Conservation (phyloP, 1,284 basidiomycete species). For the Ganoderma meredithae region DNA sequence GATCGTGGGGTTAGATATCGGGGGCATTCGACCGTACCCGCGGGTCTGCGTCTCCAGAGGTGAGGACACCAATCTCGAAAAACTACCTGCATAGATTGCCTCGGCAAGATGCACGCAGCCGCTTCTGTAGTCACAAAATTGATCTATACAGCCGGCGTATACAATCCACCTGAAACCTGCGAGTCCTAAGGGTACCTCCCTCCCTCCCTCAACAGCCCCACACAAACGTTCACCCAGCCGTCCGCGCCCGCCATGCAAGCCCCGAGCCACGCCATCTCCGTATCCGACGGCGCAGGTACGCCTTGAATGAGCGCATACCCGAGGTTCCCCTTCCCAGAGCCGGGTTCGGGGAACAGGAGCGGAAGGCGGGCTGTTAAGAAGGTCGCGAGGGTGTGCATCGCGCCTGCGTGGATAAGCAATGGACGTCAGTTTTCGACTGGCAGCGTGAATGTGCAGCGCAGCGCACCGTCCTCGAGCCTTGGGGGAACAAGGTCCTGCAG, state of each 20-base stretch:
- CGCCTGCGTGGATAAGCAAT: constrained; percentile 53
- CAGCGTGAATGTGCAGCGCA: too few species aligned
- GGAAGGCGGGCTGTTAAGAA: constrained; percentile 71
- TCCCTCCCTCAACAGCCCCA: constrained; percentile 54
- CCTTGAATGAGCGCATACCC: constrained; percentile 87
- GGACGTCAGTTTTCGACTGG: too few species aligned
- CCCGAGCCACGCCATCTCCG: constrained; percentile 93
- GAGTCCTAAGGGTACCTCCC: constrained; percentile 19
- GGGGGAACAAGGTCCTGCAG: constrained; percentile 91
- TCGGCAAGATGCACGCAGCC: too few species aligned
- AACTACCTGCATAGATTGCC: too few species aligned
- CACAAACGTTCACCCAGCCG: constrained; percentile 92
- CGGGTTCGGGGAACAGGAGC: constrained; percentile 63
- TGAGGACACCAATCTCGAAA: too few species aligned
- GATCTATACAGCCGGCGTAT: constrained; percentile 3
- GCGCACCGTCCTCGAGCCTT: constrained; percentile 71
- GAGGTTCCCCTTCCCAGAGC: constrained; percentile 47
- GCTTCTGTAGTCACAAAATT: neutral
- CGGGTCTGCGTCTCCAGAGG: too few species aligned
- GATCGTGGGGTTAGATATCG: neutral
- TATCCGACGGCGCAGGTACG: constrained; percentile 83
- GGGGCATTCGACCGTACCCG: neutral
- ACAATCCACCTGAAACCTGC: constrained; percentile 12
- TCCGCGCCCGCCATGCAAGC: constrained; percentile 91
- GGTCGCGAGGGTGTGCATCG: constrained; percentile 63